Evolutionary conservation across 352 stramenopile genomes (phyloP).

Genomic region (Phytophthora aleatoria): DNA sequence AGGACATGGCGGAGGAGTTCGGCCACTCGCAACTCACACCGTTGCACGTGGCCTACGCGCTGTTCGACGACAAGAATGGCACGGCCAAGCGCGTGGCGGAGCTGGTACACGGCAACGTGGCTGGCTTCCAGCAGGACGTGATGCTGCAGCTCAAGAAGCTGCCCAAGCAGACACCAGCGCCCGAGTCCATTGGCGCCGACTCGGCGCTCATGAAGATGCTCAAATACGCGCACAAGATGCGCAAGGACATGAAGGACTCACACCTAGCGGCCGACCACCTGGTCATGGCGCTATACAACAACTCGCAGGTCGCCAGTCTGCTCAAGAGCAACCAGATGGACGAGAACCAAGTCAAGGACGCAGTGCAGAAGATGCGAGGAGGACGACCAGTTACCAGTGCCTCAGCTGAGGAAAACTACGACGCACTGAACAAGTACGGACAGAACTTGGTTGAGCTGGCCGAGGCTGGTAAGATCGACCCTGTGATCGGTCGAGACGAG

Average conservation of each 20-base stretch:
- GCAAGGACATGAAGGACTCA: slow-evolving; percentile 84
- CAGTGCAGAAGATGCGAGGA: slow-evolving; percentile 61
- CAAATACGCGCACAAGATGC: slow-evolving; percentile 81
- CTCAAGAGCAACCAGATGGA: slow-evolving; percentile 76
- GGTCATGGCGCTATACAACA: slow-evolving; percentile 73
- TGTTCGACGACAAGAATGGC: slow-evolving; percentile 72
- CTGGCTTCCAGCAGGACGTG: slow-evolving; percentile 53
- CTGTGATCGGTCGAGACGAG: slow-evolving; percentile 97
- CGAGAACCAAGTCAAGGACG: slow-evolving; percentile 68
- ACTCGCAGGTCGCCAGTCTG: slow-evolving; percentile 53
- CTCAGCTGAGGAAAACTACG: slow-evolving; percentile 91
- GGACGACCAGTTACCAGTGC: slow-evolving; percentile 74
- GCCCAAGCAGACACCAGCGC: slow-evolving; percentile 74
- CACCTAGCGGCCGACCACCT: slow-evolving; percentile 78
- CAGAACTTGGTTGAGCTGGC: slow-evolving; percentile 94
- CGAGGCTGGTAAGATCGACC: slow-evolving; percentile 96
- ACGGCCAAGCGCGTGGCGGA: slow-evolving; percentile 59
- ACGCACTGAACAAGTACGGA: slow-evolving; percentile 95
- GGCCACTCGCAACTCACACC: slow-evolving; percentile 79
- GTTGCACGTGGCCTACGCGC: slow-evolving; percentile 66
- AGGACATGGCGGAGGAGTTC: slow-evolving; percentile 62
- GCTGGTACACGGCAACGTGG: slow-evolving; percentile 53
- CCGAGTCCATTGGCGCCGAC: slow-evolving; percentile 62
- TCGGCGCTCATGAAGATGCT: slow-evolving; percentile 78
- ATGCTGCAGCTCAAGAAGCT: slow-evolving; percentile 65